These are phyloP conservation scores for Leucocoprinus sp. DNA, from an alignment of 768 basidiomycete genomes.

Conservation along the genomic window DNA sequence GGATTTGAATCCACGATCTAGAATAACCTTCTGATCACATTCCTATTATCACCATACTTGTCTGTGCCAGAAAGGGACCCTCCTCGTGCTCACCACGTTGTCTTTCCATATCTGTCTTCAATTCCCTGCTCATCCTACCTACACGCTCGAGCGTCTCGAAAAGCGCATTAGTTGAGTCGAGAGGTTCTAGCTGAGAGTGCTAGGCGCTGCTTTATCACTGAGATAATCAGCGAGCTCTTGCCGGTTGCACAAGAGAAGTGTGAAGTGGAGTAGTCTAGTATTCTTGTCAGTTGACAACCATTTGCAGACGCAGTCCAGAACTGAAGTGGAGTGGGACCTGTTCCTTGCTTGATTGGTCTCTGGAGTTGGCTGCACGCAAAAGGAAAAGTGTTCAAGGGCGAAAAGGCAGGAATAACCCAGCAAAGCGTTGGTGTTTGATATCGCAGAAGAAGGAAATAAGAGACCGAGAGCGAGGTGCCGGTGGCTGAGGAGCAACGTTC, in stretches of 20 bases:
- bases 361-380: conserved; percentile 1
- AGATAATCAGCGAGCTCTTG: not conserved
- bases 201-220: not conserved
- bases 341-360: not conserved
- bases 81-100: conserved; percentile 12
- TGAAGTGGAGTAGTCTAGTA: not conserved
- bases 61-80: conserved; percentile 2
- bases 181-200: not conserved
- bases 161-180: not conserved
- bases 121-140: not conserved
- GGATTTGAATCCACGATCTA: not conserved
- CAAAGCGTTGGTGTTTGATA: not conserved
- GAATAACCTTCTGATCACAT: conserved; percentile 10
- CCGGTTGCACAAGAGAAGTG: not conserved
- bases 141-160: not conserved
- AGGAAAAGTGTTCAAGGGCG: not conserved
- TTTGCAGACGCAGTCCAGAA: not conserved
- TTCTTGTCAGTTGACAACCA: not conserved
- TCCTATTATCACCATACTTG: not conserved
- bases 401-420: conserved; percentile 10
- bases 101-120: conserved; percentile 9
- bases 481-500: conserved; percentile 8
- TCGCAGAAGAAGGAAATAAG: conserved; percentile 5
- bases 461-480: not conserved
- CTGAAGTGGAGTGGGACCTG: not conserved